Evolutionary conservation across 2,329 filamentous ascomycete species (phyloP).

Genomic region (Apiospora arundinis): DNA sequence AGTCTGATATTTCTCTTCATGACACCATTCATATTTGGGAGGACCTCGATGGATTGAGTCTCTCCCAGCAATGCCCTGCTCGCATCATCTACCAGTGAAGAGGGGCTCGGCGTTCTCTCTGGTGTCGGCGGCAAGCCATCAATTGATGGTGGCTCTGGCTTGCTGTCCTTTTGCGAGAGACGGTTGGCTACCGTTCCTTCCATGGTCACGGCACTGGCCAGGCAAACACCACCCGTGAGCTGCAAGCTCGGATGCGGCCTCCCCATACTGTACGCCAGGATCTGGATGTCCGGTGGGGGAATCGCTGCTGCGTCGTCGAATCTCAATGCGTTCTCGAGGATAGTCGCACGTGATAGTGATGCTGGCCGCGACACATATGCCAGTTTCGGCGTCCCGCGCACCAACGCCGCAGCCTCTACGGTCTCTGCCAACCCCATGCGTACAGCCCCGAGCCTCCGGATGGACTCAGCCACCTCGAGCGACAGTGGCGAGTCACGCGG

Average conservation of each 20-base stretch:
- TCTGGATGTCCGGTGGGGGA: slow-evolving; percentile 46
- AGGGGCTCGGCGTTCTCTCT: not conserved
- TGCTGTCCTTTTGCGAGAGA: not conserved
- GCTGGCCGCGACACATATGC: slow-evolving; percentile 52
- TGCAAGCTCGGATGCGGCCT: slow-evolving; percentile 58
- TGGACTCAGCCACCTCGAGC: slow-evolving; percentile 49
- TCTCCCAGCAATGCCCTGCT: not conserved
- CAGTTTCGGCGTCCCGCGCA: slow-evolving; percentile 58
- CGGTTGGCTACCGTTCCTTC: slow-evolving; percentile 42
- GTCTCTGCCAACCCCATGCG: slow-evolving; percentile 60
- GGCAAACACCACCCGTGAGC: slow-evolving; percentile 56
- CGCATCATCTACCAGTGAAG: not conserved
- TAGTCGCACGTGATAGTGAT: too few species aligned
- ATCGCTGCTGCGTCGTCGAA: not conserved
- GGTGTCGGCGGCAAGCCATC: not conserved
- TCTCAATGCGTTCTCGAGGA: too few species aligned
- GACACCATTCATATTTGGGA: not conserved
- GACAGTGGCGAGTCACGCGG: slow-evolving; percentile 29
- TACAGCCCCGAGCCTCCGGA: slow-evolving; percentile 60
- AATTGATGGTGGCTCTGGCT: not conserved
- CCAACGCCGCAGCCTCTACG: slow-evolving; percentile 41
- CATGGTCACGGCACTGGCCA: slow-evolving; percentile 54
- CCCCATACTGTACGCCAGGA: slow-evolving; percentile 56
- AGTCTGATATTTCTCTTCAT: not conserved
- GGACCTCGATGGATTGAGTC: not conserved